Percentiles rank a stretch among this genome's conserved stretches.
phyloP scores from a whole-genome alignment of 768 basidiomycete species.

The Steccherinum ochraceum region DNA sequence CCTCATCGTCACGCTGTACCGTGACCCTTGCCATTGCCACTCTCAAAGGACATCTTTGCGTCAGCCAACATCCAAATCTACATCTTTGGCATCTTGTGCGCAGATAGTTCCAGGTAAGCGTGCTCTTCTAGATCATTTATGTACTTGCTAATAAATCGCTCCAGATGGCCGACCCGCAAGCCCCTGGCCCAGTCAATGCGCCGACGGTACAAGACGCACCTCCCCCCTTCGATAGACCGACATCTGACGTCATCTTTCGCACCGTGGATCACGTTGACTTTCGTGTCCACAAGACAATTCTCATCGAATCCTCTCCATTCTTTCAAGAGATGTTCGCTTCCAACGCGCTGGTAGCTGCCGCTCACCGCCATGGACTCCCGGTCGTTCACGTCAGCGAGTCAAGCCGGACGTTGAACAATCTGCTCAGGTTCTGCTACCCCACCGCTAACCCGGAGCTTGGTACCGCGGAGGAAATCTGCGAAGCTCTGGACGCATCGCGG shows the following conservation, averaged over 20 bases:
- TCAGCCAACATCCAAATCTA: too few species aligned
- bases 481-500: slow-evolving; percentile 17
- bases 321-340: slow-evolving; percentile 13
- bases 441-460: slow-evolving; percentile 10
- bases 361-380: neutral
- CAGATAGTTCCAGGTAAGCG: too few species aligned
- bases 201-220: neutral
- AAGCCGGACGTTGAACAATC: slow-evolving; percentile 14
- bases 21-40: too few species aligned
- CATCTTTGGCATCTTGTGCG: too few species aligned
- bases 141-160: too few species aligned
- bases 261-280: slow-evolving; percentile 14
- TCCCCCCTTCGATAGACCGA: slow-evolving; percentile 6
- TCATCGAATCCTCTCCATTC: slow-evolving; percentile 10
- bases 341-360: neutral
- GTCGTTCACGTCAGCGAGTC: slow-evolving; percentile 12
- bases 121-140: too few species aligned
- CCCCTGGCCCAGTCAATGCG: too few species aligned
- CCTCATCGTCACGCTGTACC: too few species aligned
- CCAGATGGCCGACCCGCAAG: too few species aligned
- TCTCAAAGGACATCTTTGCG: too few species aligned
- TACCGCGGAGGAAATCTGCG: slow-evolving; percentile 6
- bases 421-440: slow-evolving; percentile 20
- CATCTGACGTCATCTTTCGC: slow-evolving; percentile 11
- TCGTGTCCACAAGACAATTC: slow-evolving; percentile 7